These are phyloP conservation scores for Coprinopsis strossmayeri DNA, from an alignment of 768 basidiomycete species.

Conservation along the genomic window DNA sequence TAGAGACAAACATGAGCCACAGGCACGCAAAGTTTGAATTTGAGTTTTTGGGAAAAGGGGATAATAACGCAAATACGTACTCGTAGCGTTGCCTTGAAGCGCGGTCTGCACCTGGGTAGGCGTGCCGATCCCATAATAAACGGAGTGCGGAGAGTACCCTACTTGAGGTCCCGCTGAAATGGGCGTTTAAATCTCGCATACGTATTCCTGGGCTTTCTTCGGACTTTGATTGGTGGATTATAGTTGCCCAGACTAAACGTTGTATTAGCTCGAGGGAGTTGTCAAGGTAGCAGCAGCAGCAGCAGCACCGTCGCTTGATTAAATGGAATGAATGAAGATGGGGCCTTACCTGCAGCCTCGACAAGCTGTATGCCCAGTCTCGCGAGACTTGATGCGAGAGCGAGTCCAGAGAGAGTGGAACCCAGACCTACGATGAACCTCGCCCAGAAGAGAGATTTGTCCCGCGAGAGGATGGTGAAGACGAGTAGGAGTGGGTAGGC, in stretches of 20 bases:
- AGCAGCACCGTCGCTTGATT: too few relatives aligned
- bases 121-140: conserved; percentile 28
- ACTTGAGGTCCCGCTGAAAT: conserved; percentile 22
- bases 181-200: conserved; percentile 29
- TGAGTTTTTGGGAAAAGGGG: background rate
- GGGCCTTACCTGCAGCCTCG: conserved; percentile 31
- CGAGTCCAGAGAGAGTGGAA: conserved; percentile 26
- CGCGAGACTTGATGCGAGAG: conserved; percentile 25
- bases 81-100: conserved; percentile 26
- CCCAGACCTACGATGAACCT: conserved; percentile 30
- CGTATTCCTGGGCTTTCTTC: conserved; percentile 24
- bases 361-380: conserved; percentile 23
- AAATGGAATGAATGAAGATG: too few relatives aligned
- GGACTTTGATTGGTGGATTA: conserved; percentile 33
- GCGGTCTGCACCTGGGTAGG: conserved; percentile 27
- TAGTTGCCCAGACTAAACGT: conserved; percentile 39
- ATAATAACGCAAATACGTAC: conserved; percentile 18
- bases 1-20: conserved; percentile 11
- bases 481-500: conserved; percentile 28
- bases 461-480: conserved; percentile 21
- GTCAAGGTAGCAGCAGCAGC: too few relatives aligned
- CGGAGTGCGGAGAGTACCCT: conserved; percentile 23
- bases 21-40: background rate
- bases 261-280: too few relatives aligned
- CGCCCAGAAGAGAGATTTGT: conserved; percentile 33